Evolutionary conservation across 2,329 filamentous ascomycete species (phyloP), one percentile per base, ranked within the genome.

Genomic region (Botryotinia convoluta): DNA sequence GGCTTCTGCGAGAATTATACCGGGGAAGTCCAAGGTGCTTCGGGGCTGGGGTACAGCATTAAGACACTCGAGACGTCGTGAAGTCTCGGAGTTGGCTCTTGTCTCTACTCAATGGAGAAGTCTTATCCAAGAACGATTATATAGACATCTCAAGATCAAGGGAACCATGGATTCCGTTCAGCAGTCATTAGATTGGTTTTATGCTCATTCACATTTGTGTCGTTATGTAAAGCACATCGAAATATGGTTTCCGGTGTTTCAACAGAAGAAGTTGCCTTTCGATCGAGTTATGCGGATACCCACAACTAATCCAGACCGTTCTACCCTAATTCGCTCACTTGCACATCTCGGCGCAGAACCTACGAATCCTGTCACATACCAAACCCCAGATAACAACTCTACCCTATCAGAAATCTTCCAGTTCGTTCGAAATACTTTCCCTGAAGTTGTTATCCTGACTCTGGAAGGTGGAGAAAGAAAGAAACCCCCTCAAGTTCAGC

Each of bases 401-500:
- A 90, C 90, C 0, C 82, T 94, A 62, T 88, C 92, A 70, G 90
- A 93, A 75, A 89, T 92, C 1, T 93, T 94, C 76, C 82, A 83
- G 69, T 91, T 92, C 74, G 85, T 93, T 29, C 83, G 85, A 67
- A 83, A 83, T 42, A 85, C 86, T 18, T 89, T 81, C 69, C 87
- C 89, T 0, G 85, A 88, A 71, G 87, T 88, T 1, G 87, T 86
- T 75, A 88, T 93, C 54, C 83, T 94, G 79, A 94, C 92, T 0
- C 84, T 94, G 26, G 91, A 94, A 81, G 92, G 91, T n/a, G 92
- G 92, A 6, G 91, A 94, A 80, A 88, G 91, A 75, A 92, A 91
- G 80, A 93, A 93, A 81, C 90, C 92, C 4, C 91, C 91, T 9
- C 89, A 90, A 81, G 90, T 94, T 67, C 82, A 82, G 63, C 86